A percentile compares a stretch with the other conserved stretches of the same genome.
Conservation (phyloP, 768 basidiomycete genomes). For the Auricularia sp. region DNA sequence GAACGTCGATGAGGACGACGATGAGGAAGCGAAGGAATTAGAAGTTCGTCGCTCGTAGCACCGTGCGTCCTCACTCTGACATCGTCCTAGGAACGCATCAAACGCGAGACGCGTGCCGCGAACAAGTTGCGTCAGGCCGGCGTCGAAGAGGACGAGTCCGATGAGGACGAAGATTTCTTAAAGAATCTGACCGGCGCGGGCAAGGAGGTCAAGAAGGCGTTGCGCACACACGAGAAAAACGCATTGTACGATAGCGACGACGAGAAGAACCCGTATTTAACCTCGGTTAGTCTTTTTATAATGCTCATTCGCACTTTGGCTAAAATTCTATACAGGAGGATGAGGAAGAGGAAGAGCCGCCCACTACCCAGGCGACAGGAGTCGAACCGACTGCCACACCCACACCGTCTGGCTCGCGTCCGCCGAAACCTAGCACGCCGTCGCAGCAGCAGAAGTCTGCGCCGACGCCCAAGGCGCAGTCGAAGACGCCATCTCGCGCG, state of each 20-base stretch:
- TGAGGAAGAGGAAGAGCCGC: not conserved
- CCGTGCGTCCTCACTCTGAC: slow-evolving; percentile 25
- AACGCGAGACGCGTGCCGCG: slow-evolving; percentile 69
- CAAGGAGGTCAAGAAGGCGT: slow-evolving; percentile 76
- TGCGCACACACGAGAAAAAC: slow-evolving; percentile 76
- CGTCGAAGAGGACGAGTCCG: slow-evolving; percentile 60
- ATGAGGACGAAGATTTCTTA: slow-evolving; percentile 44
- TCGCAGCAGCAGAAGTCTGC: not conserved
- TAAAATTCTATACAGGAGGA: not conserved
- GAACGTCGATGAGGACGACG: slow-evolving; percentile 52
- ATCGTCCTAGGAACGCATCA: slow-evolving; percentile 62
- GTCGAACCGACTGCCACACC: not conserved
- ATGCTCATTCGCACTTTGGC: not conserved
- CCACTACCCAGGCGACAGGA: not conserved
- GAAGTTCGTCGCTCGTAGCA: slow-evolving; percentile 38
- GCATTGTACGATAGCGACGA: slow-evolving; percentile 52
- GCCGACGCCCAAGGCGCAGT: not conserved
- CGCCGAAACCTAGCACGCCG: not conserved
- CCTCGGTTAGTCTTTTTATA: slow-evolving; percentile 38
- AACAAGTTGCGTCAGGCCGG: slow-evolving; percentile 64
- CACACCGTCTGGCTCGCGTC: not conserved
- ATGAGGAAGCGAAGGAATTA: slow-evolving; percentile 76
- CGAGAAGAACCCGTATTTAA: slow-evolving; percentile 76
- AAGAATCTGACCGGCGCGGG: slow-evolving; percentile 48
- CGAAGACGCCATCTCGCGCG: slow-evolving; percentile 33